Conservation (phyloP, 1,284 basidiomycete genomes). For the Ganoderma boninense region DNA sequence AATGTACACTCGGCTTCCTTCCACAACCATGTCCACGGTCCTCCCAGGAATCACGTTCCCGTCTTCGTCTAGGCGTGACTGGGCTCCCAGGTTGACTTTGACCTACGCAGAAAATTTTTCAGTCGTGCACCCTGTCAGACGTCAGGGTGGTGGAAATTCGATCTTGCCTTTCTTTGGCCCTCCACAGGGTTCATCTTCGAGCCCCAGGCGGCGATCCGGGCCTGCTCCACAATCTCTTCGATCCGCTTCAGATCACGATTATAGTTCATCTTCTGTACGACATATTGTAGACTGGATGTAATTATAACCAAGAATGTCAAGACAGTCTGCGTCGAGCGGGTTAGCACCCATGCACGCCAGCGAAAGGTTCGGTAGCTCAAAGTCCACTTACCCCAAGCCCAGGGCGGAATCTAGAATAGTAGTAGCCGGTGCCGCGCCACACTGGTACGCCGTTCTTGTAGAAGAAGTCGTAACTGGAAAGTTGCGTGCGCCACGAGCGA, state of each 20-base stretch:
- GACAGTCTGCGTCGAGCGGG: constrained; percentile 60
- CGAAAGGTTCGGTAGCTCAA: not conserved
- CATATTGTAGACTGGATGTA: constrained; percentile 80
- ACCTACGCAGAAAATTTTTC: constrained; percentile 53
- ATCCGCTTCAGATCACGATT: constrained; percentile 76
- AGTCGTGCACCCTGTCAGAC: not conserved
- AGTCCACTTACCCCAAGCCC: constrained; percentile 73
- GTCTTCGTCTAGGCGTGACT: constrained; percentile 59
- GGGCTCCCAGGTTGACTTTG: constrained; percentile 71
- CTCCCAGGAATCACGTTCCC: constrained; percentile 58
- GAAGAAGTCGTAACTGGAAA: constrained; percentile 84
- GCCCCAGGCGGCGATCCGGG: constrained; percentile 79
- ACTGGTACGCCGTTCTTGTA: constrained; percentile 91
- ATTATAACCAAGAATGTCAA: constrained; percentile 77
- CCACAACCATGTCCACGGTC: constrained; percentile 81
- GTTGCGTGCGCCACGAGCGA: not conserved
- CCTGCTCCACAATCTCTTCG: constrained; percentile 68
- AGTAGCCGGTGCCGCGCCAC: constrained; percentile 90
- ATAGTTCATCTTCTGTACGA: constrained; percentile 83
- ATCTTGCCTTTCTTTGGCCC: constrained; percentile 68
- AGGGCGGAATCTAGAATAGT: constrained; percentile 92
- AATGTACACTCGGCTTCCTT: constrained; percentile 73
- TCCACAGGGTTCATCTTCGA: constrained; percentile 68
- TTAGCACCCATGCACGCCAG: not conserved
- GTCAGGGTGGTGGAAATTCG: not conserved